Conservation (phyloP, 176 grass and related monocot species). For the Raddia distichophylla region DNA sequence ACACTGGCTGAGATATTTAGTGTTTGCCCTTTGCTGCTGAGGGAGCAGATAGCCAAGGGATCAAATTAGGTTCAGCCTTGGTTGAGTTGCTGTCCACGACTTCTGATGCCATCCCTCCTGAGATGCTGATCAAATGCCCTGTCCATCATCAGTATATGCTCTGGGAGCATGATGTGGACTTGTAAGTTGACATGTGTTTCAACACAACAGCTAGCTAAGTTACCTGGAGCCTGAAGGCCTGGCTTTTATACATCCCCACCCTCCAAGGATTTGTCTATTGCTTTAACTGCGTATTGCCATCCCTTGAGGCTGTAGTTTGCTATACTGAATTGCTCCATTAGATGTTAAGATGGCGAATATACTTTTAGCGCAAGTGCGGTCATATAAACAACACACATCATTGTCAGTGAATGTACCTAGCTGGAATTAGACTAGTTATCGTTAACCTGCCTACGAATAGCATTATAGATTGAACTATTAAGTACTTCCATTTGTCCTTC, state of each 20-base stretch:
- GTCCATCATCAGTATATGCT: constrained; percentile 35
- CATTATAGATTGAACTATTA: background rate
- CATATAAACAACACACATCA: constrained; percentile 8
- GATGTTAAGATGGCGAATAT: background rate
- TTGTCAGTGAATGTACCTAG: background rate
- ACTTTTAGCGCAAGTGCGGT: background rate
- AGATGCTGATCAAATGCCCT: constrained; percentile 20
- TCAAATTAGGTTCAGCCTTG: constrained; percentile 33
- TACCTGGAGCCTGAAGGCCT: constrained; percentile 28
- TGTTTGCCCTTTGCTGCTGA: constrained; percentile 26
- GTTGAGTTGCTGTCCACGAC: constrained; percentile 20
- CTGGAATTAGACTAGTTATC: background rate
- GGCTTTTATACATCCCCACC: constrained; percentile 17
- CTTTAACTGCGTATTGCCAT: constrained; percentile 11
- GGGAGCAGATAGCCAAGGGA: background rate
- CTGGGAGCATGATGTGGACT: constrained; percentile 36
- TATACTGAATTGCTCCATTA: background rate
- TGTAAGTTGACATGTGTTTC: constrained; percentile 45
- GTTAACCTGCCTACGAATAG: background rate
- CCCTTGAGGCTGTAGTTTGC: background rate
- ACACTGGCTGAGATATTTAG: constrained; percentile 42
- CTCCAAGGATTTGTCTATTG: constrained; percentile 12
- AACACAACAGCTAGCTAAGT: constrained; percentile 5
- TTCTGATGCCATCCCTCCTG: constrained; percentile 14
- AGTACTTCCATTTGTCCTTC: background rate